Evolutionary conservation across 805 yeast species (phyloP).

Genomic region (Ogataea sp.): DNA sequence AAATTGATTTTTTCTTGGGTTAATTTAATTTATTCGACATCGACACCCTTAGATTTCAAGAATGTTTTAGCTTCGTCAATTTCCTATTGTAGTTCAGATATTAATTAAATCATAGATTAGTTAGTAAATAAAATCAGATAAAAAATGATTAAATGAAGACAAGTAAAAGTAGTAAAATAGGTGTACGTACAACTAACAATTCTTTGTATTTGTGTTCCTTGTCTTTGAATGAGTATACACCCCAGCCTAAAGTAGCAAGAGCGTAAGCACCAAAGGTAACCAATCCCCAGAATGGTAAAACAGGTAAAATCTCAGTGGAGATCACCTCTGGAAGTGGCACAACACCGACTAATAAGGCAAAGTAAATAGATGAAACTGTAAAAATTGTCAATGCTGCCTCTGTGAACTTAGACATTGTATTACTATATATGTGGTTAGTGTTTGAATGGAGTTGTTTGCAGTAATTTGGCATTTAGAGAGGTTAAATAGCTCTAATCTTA

Average conservation of each 20-base stretch:
- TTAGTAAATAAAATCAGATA: not conserved
- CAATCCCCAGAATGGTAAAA: conserved; percentile 61
- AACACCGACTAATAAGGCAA: conserved; percentile 40
- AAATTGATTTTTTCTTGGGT: not conserved
- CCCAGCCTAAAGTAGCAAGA: conserved; percentile 59
- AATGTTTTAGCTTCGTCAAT: conserved; percentile 58
- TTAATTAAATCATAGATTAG: conserved; percentile 16
- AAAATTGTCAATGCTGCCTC: conserved; percentile 44
- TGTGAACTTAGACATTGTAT: conserved; percentile 56
- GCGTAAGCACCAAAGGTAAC: conserved; percentile 66
- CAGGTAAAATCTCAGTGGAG: conserved; percentile 51
- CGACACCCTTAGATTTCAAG: conserved; percentile 47
- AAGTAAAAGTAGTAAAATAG: not conserved
- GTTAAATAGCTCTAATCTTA: too few species aligned
- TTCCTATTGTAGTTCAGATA: conserved; percentile 25
- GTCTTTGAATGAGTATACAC: conserved; percentile 61
- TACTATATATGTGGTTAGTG: not conserved
- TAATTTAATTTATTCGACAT: conserved; percentile 26
- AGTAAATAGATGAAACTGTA: conserved; percentile 43
- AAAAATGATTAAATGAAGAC: not conserved
- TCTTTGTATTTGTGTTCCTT: conserved; percentile 61
- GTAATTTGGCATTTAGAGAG: too few species aligned
- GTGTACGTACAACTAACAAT: conserved; percentile 28
- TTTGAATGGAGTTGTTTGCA: not conserved
- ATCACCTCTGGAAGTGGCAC: conserved; percentile 45